Conservation (phyloP, 2,329 filamentous ascomycete species). For the Orbilia blumenaviensis region DNA sequence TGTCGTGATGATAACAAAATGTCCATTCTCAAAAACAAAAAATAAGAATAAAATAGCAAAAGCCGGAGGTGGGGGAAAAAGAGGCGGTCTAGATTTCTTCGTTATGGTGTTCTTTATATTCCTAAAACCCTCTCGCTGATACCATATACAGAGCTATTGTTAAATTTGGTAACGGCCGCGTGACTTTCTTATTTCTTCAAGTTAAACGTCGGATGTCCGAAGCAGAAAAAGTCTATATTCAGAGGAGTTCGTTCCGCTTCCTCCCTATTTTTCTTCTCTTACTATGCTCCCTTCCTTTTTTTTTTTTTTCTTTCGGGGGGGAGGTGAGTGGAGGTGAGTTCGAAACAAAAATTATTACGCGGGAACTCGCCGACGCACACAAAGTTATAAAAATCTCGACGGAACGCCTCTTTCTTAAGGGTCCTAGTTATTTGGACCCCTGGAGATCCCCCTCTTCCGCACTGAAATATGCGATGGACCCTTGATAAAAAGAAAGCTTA, state of each 20-base stretch:
- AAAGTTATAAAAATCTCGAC: slow-evolving; percentile 21
- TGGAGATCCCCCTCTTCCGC: slow-evolving; percentile 16
- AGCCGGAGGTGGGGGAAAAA: neutral
- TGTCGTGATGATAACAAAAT: slow-evolving; percentile 24
- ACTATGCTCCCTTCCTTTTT: neutral
- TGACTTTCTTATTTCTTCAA: slow-evolving; percentile 12
- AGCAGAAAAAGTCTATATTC: neutral
- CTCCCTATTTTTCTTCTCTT: neutral
- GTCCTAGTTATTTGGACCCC: slow-evolving; percentile 13
- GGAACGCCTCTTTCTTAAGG: slow-evolving; percentile 32
- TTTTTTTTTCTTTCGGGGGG: neutral
- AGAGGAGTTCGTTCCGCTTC: slow-evolving; percentile 25
- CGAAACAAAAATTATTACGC: slow-evolving; percentile 18
- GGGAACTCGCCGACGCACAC: slow-evolving; percentile 37
- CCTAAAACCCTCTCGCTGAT: neutral
- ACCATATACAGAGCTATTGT: neutral
- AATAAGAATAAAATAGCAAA: neutral
- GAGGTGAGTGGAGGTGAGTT: slow-evolving; percentile 1
- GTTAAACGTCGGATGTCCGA: neutral
- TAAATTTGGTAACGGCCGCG: slow-evolving; percentile 10
- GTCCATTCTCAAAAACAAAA: slow-evolving; percentile 18
- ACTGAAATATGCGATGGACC: slow-evolving; percentile 24
- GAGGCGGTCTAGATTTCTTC: neutral
- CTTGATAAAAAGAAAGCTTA: slow-evolving; percentile 32
- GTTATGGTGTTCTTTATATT: neutral